Base-by-base conservation (phyloP, 305 asterid genomes). In the Fraxinus velutina region DNA sequence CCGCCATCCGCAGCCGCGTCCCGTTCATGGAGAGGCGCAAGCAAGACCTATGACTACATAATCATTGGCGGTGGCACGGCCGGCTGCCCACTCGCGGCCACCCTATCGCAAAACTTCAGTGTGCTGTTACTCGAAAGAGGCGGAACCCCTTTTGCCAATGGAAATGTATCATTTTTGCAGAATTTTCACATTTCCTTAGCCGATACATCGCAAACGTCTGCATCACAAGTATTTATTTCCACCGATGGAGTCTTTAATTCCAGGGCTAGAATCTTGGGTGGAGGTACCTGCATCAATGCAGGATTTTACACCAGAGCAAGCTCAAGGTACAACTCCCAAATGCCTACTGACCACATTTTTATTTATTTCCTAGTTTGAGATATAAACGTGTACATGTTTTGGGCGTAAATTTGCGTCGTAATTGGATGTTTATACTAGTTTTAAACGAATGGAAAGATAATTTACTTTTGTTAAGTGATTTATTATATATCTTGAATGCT, bases 51-150 rank as follows among this genome's bases (percentile, higher is more conserved):
- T 81, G 99, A 96, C 52, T 96, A 96, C 92, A 96, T 96, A 77
- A 83, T 94, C 15, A 93, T 93, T 22, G 99, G 99, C n/a, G 99
- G 98, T 6, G 99, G 98, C 50, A 91, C 99, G 76, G 97, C 98
- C 13, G 99, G 99, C 5, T 96, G 98, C 84, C 98, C 99, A 1
- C 89, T 96, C 15, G 98, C 98, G 1, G 85, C 97, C 6, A 96
- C 98, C 0, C 90, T 96, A 42, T 91, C 98, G 0, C 92, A 81
- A 76, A 94, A 93, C 86, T 93, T 75, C 90, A 88, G 87, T 32
- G 99, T 96, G 12, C 78, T 96, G 82, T 36, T 96, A 73, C 88
- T 96, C 78, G 99, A 96, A 73, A 87, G 99, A 84, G 99, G 99
- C 0, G 99, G 99, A 42, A 93, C 91, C n/a, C 98, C 99, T 1